Percentiles rank a stretch among this genome's conserved stretches.
phyloP scores from a whole-genome alignment of 768 basidiomycete species.

The Melanogaster broomeanus region DNA sequence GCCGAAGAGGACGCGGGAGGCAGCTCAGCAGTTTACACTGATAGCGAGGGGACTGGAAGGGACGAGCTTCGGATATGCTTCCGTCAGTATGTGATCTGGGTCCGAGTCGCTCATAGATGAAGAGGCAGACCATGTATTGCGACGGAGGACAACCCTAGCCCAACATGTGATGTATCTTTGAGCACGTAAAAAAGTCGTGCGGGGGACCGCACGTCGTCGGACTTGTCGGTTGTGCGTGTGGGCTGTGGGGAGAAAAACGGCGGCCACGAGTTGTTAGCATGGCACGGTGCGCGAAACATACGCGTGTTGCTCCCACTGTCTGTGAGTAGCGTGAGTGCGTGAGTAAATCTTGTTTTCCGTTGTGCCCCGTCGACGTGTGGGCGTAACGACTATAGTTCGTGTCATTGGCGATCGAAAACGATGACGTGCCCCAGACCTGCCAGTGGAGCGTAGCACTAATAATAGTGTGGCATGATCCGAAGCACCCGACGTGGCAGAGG shows the following conservation, averaged over 20 bases:
- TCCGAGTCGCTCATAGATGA: background rate
- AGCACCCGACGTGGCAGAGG: too few species aligned
- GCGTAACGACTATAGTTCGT: too few species aligned
- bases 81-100: slow-evolving; percentile 49
- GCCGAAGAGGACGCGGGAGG: slow-evolving; percentile 73
- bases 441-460: too few species aligned
- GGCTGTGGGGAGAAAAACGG: slow-evolving; percentile 2
- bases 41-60: slow-evolving; percentile 84
- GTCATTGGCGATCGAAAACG: too few species aligned
- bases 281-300: background rate
- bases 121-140: background rate
- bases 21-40: slow-evolving; percentile 84
- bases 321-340: background rate
- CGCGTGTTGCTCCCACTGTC: background rate
- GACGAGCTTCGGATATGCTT: slow-evolving; percentile 83
- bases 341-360: background rate
- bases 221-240: slow-evolving; percentile 5
- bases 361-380: too few species aligned
- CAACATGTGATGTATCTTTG: background rate
- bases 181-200: background rate
- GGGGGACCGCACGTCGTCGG: slow-evolving; percentile 1
- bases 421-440: too few species aligned
- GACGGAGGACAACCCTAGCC: slow-evolving; percentile 12
- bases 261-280: slow-evolving; percentile 1
- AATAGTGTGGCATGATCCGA: too few species aligned